Percentiles rank a stretch among this genome's conserved stretches.
Conservation (phyloP, 768 basidiomycete species). For the Boletus rex-veris region DNA sequence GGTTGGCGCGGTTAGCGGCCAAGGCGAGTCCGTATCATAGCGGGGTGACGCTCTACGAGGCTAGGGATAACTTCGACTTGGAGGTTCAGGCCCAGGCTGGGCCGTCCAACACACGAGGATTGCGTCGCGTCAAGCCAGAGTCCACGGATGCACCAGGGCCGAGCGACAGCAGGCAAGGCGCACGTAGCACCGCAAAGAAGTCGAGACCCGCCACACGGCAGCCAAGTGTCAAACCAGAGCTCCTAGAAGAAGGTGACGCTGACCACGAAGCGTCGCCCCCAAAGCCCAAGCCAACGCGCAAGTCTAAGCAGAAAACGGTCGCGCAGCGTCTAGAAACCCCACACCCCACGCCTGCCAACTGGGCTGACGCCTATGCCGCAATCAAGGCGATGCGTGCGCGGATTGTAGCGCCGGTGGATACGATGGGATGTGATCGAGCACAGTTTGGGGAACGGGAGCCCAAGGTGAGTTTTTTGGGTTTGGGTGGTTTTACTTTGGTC, state of each 20-base stretch:
- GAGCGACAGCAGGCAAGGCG: too few relatives aligned
- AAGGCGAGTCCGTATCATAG: conserved; percentile 43
- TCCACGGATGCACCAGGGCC: too few relatives aligned
- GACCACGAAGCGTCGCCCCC: background rate
- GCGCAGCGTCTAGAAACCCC: conserved; percentile 52
- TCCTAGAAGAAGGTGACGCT: background rate
- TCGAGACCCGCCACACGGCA: background rate
- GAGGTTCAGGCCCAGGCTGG: background rate
- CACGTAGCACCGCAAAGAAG: too few relatives aligned
- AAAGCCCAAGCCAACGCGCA: conserved; percentile 50
- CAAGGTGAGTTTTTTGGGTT: conserved; percentile 41
- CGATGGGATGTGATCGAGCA: conserved; percentile 82
- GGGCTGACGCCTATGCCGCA: conserved; percentile 65
- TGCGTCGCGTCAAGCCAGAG: conserved; percentile 24
- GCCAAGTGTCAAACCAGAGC: conserved; percentile 30
- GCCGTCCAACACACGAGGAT: conserved; percentile 15
- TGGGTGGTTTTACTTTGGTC: too few relatives aligned
- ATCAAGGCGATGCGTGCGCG: conserved; percentile 75
- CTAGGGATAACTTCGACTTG: background rate
- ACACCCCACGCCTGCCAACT: conserved; percentile 63
- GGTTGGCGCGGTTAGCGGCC: conserved; percentile 34
- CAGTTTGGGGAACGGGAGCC: conserved; percentile 62
- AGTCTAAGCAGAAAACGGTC: conserved; percentile 36
- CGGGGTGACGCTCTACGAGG: conserved; percentile 41
- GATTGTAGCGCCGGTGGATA: conserved; percentile 84